Conservation (phyloP, 2,329 filamentous ascomycete species). For the Immersiporthe knoxdaviesiana region DNA sequence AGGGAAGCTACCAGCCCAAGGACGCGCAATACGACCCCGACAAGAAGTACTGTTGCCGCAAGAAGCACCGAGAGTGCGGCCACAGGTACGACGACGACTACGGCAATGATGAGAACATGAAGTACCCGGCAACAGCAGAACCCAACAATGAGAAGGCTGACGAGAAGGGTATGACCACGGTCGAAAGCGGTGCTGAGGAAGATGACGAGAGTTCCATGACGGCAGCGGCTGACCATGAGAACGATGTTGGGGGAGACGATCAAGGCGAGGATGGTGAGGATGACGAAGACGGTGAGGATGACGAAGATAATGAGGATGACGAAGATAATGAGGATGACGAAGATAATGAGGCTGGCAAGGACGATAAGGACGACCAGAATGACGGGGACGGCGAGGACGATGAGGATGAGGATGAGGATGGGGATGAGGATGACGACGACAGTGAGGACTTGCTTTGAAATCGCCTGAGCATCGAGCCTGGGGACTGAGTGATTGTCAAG, state of each 20-base stretch:
- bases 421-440: not conserved
- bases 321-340: not conserved
- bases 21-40: not conserved
- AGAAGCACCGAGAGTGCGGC: not conserved
- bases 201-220: not conserved
- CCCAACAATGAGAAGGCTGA: not conserved
- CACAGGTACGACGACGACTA: conserved; percentile 1
- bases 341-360: not conserved
- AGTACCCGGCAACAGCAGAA: not conserved
- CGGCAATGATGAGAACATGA: not conserved
- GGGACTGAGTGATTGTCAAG: not conserved
- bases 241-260: not conserved
- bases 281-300: no score
- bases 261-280: not conserved
- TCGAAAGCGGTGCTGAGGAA: not conserved
- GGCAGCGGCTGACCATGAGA: not conserved
- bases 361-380: not conserved
- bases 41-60: not conserved
- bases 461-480: not conserved
- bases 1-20: not conserved
- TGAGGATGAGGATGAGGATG: not conserved
- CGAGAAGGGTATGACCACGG: not conserved
- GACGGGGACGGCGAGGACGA: not conserved
- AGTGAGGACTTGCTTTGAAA: not conserved
- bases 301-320: no score